Evolutionary conservation across 2,329 filamentous ascomycete genomes (phyloP), one percentile per base, ranked within the genome.

Genomic region (Fusarium begoniae): DNA sequence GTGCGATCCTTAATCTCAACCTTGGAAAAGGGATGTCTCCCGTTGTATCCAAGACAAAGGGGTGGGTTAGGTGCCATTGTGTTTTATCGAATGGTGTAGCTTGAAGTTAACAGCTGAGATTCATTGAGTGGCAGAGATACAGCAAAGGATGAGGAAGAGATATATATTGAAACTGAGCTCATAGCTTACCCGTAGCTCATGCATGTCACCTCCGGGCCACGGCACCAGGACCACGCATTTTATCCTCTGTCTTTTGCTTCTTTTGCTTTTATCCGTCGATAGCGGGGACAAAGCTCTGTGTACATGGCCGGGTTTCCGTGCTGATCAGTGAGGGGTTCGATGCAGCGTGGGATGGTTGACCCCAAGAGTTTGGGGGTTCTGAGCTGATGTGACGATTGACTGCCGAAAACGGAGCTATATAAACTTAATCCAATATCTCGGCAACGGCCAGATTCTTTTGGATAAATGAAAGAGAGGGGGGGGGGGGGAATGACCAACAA

Each of bases 21-120:
- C 66, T 83, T 81, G 43, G 87, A 84, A 80, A 91, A 91, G 26
- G 89, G 88, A 75, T 91, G 89, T n/a, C 81, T 77, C 67, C 81
- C 84, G 70, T 84, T 75, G 77, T 90, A 90, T 73, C 88, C 88
- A 11, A 91, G 82, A 45, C 77, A 79, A 26, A 81, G 70, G 26
- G 71, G 70, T 53, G 70, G 72, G 18, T 58, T 63, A n/a, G 72
- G 38, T 45, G 66, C 41, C 77, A 78, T 78, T 30, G n/a, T 69
- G 63, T 43, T n/a, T 41, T 20, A 24, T 50, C 51, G 20, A 28
- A 53, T 40, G 11, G 35, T 43, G 20, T 55, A 43, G 20, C 51
- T 30, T 40, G 26, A 55, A 30, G 51, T 57, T 26, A 48, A 61
- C 48, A 41, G 30, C 48, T 35, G 32, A 20, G 35, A 28, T 38